phyloP scores from a whole-genome alignment of 345 rosid species.

The Gossypium rotundifolium region DNA sequence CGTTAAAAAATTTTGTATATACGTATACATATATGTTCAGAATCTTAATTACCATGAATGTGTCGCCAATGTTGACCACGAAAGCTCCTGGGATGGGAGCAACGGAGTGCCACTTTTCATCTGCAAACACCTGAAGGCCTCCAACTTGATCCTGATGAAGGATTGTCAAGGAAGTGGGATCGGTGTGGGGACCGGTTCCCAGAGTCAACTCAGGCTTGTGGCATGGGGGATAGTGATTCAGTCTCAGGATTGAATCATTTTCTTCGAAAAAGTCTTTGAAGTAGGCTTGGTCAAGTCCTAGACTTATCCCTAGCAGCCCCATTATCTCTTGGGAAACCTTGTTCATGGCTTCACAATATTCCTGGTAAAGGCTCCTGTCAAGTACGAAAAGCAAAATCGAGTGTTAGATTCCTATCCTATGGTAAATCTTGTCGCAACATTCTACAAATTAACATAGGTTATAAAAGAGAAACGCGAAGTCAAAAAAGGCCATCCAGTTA shows the following conservation, averaged over 20 bases:
- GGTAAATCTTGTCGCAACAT: background rate
- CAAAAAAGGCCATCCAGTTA: background rate
- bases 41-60: slow-evolving; percentile 45
- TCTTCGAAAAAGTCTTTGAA: slow-evolving; percentile 48
- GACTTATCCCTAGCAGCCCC: slow-evolving; percentile 53
- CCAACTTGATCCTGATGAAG: slow-evolving; percentile 66
- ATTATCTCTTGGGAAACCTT: slow-evolving; percentile 39
- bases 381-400: background rate
- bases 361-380: slow-evolving; percentile 44
- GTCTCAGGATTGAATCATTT: slow-evolving; percentile 62
- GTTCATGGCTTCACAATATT: slow-evolving; percentile 51
- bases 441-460: background rate
- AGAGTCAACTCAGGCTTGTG: slow-evolving; percentile 50
- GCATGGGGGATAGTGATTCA: slow-evolving; percentile 61
- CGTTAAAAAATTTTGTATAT: background rate
- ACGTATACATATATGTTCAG: background rate
- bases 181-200: slow-evolving; percentile 76
- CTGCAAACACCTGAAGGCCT: slow-evolving; percentile 57
- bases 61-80: slow-evolving; percentile 71
- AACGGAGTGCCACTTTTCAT: slow-evolving; percentile 47
- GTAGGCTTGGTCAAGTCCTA: slow-evolving; percentile 36
- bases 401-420: no score
- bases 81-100: slow-evolving; percentile 43
- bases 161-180: slow-evolving; percentile 65
- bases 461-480: background rate